phyloP scores from a whole-genome alignment of 2,329 filamentous ascomycete species.

The Cytospora piceicola region DNA sequence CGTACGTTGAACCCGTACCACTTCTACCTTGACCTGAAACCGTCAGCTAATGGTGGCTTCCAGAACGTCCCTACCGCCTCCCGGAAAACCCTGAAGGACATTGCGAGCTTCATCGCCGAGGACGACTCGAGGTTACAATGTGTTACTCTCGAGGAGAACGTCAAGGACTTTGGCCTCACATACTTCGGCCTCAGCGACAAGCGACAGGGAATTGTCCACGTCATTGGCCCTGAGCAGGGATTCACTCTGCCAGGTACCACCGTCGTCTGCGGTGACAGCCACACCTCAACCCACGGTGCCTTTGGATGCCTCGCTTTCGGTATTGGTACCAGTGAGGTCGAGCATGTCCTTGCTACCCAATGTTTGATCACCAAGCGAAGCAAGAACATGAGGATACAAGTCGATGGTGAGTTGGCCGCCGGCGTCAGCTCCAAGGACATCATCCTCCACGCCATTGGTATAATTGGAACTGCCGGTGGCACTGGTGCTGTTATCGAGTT shows the following conservation, averaged over 20 bases:
- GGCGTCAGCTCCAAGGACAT: constrained; percentile 97
- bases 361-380: constrained; percentile 92
- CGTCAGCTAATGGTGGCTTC: constrained; percentile 30
- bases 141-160: constrained; percentile 94
- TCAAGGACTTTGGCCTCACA: constrained; percentile 93
- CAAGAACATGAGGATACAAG: constrained; percentile 98
- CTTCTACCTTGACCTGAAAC: neutral
- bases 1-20: constrained; percentile 57
- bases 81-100: constrained; percentile 90
- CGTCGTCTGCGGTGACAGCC: constrained; percentile 95
- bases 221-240: constrained; percentile 97
- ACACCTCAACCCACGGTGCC: constrained; percentile 96
- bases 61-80: constrained; percentile 93
- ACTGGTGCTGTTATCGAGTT: constrained; percentile 96
- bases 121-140: constrained; percentile 93
- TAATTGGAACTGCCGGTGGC: constrained; percentile 93
- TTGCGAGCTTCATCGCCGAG: constrained; percentile 91
- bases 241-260: constrained; percentile 98
- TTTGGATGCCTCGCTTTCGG: constrained; percentile 95
- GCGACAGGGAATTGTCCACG: constrained; percentile 96
- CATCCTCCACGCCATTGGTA: constrained; percentile 87
- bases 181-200: constrained; percentile 97
- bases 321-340: constrained; percentile 97
- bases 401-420: constrained; percentile 85
- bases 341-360: constrained; percentile 96